phyloP scores from a whole-genome alignment of 768 basidiomycete genomes.

The Tephrocybe sp. region DNA sequence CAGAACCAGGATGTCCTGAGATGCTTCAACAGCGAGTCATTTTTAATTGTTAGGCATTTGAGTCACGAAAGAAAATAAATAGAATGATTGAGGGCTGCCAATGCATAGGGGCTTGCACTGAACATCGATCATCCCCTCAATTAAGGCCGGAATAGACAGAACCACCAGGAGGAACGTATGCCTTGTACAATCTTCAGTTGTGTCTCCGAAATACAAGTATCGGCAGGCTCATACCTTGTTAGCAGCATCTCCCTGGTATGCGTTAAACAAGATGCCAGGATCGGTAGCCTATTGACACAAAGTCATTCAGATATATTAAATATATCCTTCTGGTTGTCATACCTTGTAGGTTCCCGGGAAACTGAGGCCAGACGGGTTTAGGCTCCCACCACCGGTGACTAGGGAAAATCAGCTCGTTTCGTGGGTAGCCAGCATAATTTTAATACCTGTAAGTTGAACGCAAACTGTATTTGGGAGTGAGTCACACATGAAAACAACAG shows the following conservation, averaged over 20 bases:
- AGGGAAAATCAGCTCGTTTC: background rate
- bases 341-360: constrained; percentile 39
- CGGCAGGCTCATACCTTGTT: constrained; percentile 3
- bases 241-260: constrained; percentile 8
- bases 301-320: too few relatives aligned
- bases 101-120: too few relatives aligned
- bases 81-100: too few relatives aligned
- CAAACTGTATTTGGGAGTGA: background rate
- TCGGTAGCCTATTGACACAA: constrained; percentile 33
- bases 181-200: background rate
- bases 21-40: too few relatives aligned
- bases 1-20: too few relatives aligned
- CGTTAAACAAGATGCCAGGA: constrained; percentile 15
- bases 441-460: too few relatives aligned
- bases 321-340: too few relatives aligned
- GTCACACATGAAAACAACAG: background rate
- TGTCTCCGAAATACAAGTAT: background rate
- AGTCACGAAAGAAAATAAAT: too few relatives aligned
- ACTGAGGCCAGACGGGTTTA: constrained; percentile 35
- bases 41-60: too few relatives aligned
- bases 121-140: too few relatives aligned
- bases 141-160: constrained; percentile 31
- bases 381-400: constrained; percentile 35
- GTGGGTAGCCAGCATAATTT: too few relatives aligned
- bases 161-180: constrained; percentile 33